Conservation (phyloP, 257 asterid genomes). For the Fraxinus cuspidata region DNA sequence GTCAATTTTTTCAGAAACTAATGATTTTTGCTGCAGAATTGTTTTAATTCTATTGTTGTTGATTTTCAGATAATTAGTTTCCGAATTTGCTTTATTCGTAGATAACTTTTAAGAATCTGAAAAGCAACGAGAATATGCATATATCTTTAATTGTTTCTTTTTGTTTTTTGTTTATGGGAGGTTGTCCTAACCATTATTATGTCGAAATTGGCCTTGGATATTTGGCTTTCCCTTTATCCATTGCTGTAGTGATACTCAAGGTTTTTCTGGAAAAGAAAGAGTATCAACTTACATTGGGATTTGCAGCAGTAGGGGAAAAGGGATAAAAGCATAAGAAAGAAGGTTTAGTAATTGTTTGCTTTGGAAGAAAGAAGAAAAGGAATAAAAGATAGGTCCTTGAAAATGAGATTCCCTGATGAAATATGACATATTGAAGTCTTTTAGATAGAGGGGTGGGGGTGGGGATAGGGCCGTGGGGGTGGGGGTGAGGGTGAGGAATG, state of each 20-base stretch:
- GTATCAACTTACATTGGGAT: constrained; percentile 54
- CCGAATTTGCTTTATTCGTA: constrained; percentile 34
- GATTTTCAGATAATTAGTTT: constrained; percentile 20
- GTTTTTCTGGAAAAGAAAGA: constrained; percentile 34
- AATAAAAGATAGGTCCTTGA: constrained; percentile 43
- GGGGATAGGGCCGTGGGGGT: too few relatives aligned
- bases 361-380: constrained; percentile 56
- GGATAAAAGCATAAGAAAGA: constrained; percentile 52
- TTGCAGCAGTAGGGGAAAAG: constrained; percentile 49
- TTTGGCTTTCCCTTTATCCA: constrained; percentile 37
- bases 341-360: constrained; percentile 51
- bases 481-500: not conserved
- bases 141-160: constrained; percentile 32
- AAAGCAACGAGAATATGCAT: constrained; percentile 40
- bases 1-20: not conserved
- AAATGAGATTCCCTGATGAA: too few relatives aligned
- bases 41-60: not conserved
- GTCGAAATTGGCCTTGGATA: constrained; percentile 23
- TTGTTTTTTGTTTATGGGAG: constrained; percentile 15
- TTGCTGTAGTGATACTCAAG: constrained; percentile 51
- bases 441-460: too few relatives aligned
- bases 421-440: too few relatives aligned
- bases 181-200: constrained; percentile 20
- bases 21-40: not conserved
- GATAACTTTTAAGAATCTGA: constrained; percentile 32